Conservation (phyloP, 345 rosid species). For the Passiflora organensis region DNA sequence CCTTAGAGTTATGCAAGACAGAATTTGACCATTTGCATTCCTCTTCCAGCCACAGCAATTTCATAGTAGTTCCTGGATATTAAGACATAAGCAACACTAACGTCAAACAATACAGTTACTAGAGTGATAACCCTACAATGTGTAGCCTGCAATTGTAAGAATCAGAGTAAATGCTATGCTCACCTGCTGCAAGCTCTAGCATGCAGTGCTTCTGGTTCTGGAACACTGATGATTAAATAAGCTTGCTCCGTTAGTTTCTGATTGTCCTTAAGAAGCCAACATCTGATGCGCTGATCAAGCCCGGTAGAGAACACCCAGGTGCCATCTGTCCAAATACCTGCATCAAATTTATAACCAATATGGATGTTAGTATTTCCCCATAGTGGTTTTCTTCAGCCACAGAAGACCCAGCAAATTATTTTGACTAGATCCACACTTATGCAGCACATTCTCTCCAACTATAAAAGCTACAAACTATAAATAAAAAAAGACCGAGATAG, state of each 20-base stretch:
- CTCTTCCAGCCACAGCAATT: constrained; percentile 87
- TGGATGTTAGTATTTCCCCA: constrained; percentile 2
- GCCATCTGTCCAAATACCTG: constrained; percentile 89
- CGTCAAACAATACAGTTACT: neutral
- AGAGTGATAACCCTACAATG: no score
- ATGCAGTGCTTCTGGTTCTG: constrained; percentile 87
- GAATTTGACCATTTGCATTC: constrained; percentile 83
- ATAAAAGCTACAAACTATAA: no score
- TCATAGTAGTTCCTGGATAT: constrained; percentile 60
- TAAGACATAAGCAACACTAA: neutral
- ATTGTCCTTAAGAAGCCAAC: constrained; percentile 54
- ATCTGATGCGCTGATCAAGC: constrained; percentile 91
- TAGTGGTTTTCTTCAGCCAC: neutral
- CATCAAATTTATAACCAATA: constrained; percentile 17
- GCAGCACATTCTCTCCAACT: no score
- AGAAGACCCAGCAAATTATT: neutral
- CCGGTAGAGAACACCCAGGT: constrained; percentile 93
- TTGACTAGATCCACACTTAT: neutral
- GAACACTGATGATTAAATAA: constrained; percentile 61
- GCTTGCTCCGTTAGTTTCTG: constrained; percentile 47
- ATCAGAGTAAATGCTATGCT: constrained; percentile 19
- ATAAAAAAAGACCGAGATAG: no score
- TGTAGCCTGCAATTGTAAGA: neutral
- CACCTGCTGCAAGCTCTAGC: constrained; percentile 65
- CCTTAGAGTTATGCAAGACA: constrained; percentile 4